These are phyloP conservation scores for Microstegium vimineum DNA, from an alignment of 176 grass and related monocot species.

Conservation along the genomic window DNA sequence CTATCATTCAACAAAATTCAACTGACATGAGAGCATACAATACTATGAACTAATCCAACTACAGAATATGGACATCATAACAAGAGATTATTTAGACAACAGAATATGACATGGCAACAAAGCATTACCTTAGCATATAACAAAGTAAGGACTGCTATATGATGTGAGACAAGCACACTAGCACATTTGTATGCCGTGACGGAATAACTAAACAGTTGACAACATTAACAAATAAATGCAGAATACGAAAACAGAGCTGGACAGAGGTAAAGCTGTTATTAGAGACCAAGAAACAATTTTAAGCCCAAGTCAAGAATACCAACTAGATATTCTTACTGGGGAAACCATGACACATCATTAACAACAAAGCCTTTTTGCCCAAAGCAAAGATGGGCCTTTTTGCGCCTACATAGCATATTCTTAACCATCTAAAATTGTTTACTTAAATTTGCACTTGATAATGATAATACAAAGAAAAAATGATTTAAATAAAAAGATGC, in stretches of 20 bases:
- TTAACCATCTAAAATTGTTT: background rate
- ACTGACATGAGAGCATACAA: background rate
- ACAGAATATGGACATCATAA: background rate
- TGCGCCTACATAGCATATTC: background rate
- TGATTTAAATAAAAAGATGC: slow-evolving; percentile 8
- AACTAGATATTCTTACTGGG: background rate
- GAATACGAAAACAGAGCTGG: background rate
- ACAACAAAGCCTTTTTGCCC: background rate
- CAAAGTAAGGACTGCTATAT: background rate
- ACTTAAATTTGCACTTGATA: slow-evolving; percentile 16
- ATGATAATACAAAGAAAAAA: background rate
- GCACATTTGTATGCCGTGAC: background rate
- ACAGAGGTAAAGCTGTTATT: background rate
- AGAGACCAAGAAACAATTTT: background rate
- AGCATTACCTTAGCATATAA: background rate
- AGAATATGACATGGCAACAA: background rate
- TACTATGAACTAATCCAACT: background rate
- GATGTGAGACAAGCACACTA: background rate
- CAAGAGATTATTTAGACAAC: background rate
- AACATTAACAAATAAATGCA: background rate
- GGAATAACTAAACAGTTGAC: background rate
- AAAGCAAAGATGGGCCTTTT: background rate
- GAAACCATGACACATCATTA: background rate
- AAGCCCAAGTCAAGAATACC: background rate
- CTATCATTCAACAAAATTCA: slow-evolving; percentile 15